Percentiles rank a stretch among this genome's conserved stretches.
These are phyloP conservation scores for Platanthera zijinensis DNA, from an alignment of 106 monocot genomes.

Conservation along the genomic window DNA sequence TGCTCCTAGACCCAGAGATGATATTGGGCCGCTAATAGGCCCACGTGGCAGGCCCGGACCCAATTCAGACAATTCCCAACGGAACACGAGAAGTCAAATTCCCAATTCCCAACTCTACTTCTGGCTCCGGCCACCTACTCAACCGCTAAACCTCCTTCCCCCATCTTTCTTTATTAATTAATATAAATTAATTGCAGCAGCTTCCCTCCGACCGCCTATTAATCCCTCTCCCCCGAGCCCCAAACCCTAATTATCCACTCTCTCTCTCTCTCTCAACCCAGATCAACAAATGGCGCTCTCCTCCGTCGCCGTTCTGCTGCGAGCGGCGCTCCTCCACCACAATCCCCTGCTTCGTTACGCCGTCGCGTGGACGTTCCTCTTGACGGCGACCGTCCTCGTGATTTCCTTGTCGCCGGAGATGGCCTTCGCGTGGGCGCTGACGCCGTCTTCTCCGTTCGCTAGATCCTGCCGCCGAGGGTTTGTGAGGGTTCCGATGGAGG, in stretches of 20 bases:
- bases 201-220: not conserved
- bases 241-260: not conserved
- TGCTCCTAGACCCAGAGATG: too few species aligned
- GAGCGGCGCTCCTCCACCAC: constrained; percentile 11
- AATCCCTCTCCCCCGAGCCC: not conserved
- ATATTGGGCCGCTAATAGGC: too few species aligned
- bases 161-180: not conserved
- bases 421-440: constrained; percentile 51
- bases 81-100: constrained; percentile 3
- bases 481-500: constrained; percentile 42
- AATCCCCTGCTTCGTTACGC: constrained; percentile 44
- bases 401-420: constrained; percentile 53
- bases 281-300: constrained; percentile 23
- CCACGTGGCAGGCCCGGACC: not conserved
- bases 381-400: constrained; percentile 41
- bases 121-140: constrained; percentile 3
- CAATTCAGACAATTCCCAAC: not conserved
- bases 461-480: constrained; percentile 11
- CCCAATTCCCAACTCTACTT: not conserved
- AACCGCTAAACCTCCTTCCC: constrained; percentile 2
- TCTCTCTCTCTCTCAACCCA: too few species aligned
- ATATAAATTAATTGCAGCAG: not conserved
- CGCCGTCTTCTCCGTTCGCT: constrained; percentile 39
- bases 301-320: constrained; percentile 11
- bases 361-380: constrained; percentile 42